Percentiles rank a stretch among this genome's conserved stretches.
Evolutionary conservation across 257 asterid genomes (phyloP).

Genomic region (Solanum chiquidenum): DNA sequence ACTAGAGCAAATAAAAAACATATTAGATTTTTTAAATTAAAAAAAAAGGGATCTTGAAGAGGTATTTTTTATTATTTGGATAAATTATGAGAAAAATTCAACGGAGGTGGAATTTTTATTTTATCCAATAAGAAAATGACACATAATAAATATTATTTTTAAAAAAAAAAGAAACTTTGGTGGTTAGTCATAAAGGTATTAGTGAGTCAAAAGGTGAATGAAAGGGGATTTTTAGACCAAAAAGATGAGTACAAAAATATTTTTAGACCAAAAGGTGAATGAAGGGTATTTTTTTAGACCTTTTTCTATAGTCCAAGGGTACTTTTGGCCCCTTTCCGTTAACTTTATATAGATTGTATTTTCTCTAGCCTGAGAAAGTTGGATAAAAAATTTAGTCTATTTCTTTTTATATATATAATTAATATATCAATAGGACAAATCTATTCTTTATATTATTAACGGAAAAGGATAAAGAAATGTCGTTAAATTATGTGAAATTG

Average conservation of each 20-base stretch:
- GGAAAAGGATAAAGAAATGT: neutral
- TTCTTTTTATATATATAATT: too few relatives aligned
- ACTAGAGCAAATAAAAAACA: neutral
- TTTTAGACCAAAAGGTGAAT: neutral
- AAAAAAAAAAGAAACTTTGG: neutral
- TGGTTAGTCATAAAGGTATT: too few relatives aligned
- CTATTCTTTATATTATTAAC: neutral
- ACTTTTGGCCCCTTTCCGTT: too few relatives aligned
- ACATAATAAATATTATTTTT: too few relatives aligned
- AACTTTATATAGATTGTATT: too few relatives aligned
- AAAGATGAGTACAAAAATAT: too few relatives aligned
- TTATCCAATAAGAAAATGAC: neutral
- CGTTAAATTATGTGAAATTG: neutral
- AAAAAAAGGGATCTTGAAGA: neutral
- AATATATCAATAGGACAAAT: neutral
- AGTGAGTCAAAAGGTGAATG: neutral
- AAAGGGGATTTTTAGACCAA: too few relatives aligned
- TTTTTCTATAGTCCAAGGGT: too few relatives aligned
- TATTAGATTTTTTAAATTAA: too few relatives aligned
- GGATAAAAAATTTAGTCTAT: too few relatives aligned
- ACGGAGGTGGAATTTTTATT: too few relatives aligned
- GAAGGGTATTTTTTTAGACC: neutral
- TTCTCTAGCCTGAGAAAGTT: neutral
- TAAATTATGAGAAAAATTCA: too few relatives aligned
- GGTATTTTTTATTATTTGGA: neutral